Percentiles rank a stretch among this genome's conserved stretches.
phyloP scores from a whole-genome alignment of 768 basidiomycete genomes.

The Coprinopsis sp. region DNA sequence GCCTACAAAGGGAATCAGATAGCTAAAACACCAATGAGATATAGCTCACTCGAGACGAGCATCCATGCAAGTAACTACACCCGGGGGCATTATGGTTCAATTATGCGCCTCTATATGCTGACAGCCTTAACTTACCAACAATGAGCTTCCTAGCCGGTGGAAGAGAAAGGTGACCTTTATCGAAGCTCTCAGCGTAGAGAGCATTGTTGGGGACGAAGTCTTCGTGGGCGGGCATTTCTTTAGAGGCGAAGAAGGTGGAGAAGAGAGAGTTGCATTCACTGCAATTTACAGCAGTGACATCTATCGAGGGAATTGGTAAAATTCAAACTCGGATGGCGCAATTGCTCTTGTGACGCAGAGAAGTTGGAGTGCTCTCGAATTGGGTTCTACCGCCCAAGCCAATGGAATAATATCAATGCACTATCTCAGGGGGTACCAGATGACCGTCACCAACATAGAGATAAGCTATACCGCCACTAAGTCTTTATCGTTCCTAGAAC shows the following conservation, averaged over 20 bases:
- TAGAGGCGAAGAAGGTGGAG: neutral
- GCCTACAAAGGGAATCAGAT: slow-evolving; percentile 30
- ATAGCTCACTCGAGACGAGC: slow-evolving; percentile 57
- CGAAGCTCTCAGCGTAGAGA: slow-evolving; percentile 41
- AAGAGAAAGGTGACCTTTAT: slow-evolving; percentile 33
- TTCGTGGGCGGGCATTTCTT: slow-evolving; percentile 24
- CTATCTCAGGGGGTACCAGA: too few relatives aligned
- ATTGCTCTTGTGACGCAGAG: too few relatives aligned
- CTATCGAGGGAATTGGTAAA: too few relatives aligned
- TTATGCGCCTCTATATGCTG: neutral
- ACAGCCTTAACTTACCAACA: slow-evolving; percentile 21
- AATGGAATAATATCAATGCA: too few relatives aligned
- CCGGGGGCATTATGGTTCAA: neutral
- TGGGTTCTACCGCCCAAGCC: too few relatives aligned
- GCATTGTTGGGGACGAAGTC: slow-evolving; percentile 39
- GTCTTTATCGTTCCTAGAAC: too few relatives aligned
- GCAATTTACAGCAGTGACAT: too few relatives aligned
- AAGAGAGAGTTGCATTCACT: too few relatives aligned
- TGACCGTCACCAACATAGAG: too few relatives aligned
- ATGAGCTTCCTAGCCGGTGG: slow-evolving; percentile 32
- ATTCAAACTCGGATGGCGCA: too few relatives aligned
- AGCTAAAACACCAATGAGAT: neutral
- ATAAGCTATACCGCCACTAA: too few relatives aligned
- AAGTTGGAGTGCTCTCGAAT: too few relatives aligned
- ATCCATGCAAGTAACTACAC: slow-evolving; percentile 67